These are phyloP conservation scores for Persicaria tinctoria DNA, from an alignment of 148 eudicot genomes.

Conservation along the genomic window DNA sequence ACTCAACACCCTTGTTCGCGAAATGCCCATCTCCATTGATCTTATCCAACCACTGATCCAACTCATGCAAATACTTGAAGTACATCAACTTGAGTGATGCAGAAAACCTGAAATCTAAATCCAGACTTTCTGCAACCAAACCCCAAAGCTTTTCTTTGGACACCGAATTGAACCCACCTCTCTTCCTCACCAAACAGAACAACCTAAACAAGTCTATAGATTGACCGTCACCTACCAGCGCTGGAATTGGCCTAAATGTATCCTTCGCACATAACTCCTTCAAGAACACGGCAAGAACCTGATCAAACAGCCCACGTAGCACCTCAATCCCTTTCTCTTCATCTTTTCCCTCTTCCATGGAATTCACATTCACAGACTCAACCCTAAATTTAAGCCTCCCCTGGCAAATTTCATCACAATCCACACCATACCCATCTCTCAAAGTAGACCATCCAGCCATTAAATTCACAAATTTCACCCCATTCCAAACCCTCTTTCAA, in stretches of 20 bases:
- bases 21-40: conserved; percentile 26
- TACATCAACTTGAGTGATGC: conserved; percentile 54
- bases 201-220: conserved; percentile 60
- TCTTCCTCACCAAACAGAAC: conserved; percentile 63
- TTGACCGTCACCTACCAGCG: conserved; percentile 49
- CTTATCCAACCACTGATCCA: conserved; percentile 54
- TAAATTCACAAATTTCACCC: background rate
- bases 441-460: conserved; percentile 46
- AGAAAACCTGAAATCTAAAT: conserved; percentile 26
- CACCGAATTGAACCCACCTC: conserved; percentile 56
- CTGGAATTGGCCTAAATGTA: conserved; percentile 50
- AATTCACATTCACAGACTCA: background rate
- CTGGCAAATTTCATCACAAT: conserved; percentile 19
- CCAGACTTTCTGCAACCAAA: conserved; percentile 49
- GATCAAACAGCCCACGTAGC: conserved; percentile 58
- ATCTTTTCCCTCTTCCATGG: conserved; percentile 12
- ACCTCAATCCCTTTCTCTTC: conserved; percentile 11
- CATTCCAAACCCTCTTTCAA: background rate
- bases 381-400: background rate
- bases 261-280: conserved; percentile 40
- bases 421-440: conserved; percentile 28
- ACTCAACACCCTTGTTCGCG: conserved; percentile 28
- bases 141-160: conserved; percentile 66
- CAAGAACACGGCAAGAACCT: conserved; percentile 36
- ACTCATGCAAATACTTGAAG: conserved; percentile 56